phyloP scores from a whole-genome alignment of 495 filamentous ascomycete species.

The Staphylotrichum tortipilum region DNA sequence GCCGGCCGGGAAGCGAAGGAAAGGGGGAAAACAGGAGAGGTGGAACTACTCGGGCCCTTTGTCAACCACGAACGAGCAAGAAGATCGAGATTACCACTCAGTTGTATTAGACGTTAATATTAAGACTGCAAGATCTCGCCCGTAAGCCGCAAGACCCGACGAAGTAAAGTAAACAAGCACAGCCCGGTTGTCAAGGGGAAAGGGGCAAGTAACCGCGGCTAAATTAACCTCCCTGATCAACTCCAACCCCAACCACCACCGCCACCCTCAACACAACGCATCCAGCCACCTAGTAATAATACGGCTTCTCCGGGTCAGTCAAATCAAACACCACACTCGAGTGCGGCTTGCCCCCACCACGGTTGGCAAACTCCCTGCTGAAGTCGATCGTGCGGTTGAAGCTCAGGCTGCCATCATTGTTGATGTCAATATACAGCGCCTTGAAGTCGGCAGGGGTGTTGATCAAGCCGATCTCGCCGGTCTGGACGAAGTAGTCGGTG shows the following conservation, averaged over 20 bases:
- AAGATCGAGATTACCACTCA: too few species aligned
- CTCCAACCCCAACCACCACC: not conserved
- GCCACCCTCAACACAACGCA: not conserved
- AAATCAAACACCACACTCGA: slow-evolving; percentile 52
- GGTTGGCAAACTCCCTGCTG: slow-evolving; percentile 39
- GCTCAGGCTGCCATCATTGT: slow-evolving; percentile 42
- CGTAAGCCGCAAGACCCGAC: too few species aligned
- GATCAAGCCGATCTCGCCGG: slow-evolving; percentile 50
- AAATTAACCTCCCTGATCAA: too few species aligned
- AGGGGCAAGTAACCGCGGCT: too few species aligned
- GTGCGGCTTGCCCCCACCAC: slow-evolving; percentile 53
- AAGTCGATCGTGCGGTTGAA: slow-evolving; percentile 56
- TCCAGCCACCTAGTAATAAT: slow-evolving; percentile 27
- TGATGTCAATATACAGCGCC: slow-evolving; percentile 53
- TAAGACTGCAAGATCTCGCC: too few species aligned
- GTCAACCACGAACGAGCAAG: too few species aligned
- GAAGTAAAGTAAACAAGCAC: too few species aligned
- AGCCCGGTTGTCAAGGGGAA: too few species aligned
- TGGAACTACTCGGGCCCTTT: too few species aligned
- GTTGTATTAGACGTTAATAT: too few species aligned
- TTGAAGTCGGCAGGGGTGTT: slow-evolving; percentile 58
- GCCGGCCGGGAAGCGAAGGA: too few species aligned
- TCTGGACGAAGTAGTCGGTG: slow-evolving; percentile 59
- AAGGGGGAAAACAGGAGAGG: too few species aligned
- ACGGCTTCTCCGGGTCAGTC: slow-evolving; percentile 38